Conservation (phyloP, 1,284 basidiomycete species). For the Sporisorium iseilematis-ciliati region DNA sequence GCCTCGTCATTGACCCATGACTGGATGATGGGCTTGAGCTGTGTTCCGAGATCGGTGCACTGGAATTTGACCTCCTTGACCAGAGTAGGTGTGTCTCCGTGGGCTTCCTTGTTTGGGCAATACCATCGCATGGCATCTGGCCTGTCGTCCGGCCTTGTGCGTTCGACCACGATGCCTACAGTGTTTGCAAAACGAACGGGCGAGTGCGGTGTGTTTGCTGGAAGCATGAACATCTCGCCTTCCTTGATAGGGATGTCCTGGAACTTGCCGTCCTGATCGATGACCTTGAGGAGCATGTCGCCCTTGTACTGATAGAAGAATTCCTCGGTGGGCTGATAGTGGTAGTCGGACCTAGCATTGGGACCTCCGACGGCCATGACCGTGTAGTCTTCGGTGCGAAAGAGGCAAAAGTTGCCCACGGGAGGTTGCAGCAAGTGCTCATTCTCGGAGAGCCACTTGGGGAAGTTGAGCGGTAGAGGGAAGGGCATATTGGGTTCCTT, state of each 20-base stretch:
- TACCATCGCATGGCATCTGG: constrained; percentile 94
- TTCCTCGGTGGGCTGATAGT: constrained; percentile 66
- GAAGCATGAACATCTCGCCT: constrained; percentile 95
- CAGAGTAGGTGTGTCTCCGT: constrained; percentile 78
- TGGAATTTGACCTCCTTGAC: constrained; percentile 90
- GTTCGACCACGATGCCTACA: constrained; percentile 92
- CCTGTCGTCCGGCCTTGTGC: constrained; percentile 78
- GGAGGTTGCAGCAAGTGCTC: constrained; percentile 67
- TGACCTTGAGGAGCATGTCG: constrained; percentile 85
- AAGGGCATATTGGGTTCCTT: constrained; percentile 39
- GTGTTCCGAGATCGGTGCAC: constrained; percentile 89
- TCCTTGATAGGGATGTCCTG: constrained; percentile 89
- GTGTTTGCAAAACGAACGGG: constrained; percentile 91
- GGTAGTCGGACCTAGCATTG: constrained; percentile 66
- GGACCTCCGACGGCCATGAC: constrained; percentile 69
- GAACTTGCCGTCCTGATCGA: constrained; percentile 84
- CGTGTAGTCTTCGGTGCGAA: constrained; percentile 62
- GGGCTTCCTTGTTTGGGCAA: constrained; percentile 78
- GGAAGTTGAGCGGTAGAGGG: constrained; percentile 68
- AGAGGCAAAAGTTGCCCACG: constrained; percentile 69
- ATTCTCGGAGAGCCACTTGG: constrained; percentile 69
- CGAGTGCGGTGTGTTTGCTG: constrained; percentile 92
- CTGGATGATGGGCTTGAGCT: constrained; percentile 88
- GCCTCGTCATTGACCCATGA: constrained; percentile 55
- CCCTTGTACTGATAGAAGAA: constrained; percentile 69